A percentile compares a stretch with the other conserved stretches of the same genome.
Evolutionary conservation across 1,284 basidiomycete species (phyloP).

Genomic region (Gomphus sp.): DNA sequence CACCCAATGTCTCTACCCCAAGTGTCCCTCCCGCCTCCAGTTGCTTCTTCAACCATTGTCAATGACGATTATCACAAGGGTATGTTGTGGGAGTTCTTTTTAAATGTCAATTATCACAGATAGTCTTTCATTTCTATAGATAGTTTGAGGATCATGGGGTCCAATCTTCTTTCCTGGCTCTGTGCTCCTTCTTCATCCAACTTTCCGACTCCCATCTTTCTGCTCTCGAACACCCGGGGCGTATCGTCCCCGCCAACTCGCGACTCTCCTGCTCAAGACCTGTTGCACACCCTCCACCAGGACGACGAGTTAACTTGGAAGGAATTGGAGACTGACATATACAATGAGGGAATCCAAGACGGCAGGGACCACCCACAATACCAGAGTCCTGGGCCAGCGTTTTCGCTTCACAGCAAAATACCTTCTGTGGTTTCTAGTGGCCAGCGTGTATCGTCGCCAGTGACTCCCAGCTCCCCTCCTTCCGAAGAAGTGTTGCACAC

Average conservation of each 20-base stretch:
- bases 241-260: no score
- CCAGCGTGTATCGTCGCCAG: neutral
- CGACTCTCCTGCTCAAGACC: no score
- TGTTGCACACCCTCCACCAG: no score
- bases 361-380: no score
- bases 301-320: no score
- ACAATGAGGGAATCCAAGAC: no score
- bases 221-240: neutral
- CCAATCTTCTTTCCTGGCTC: neutral
- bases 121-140: neutral
- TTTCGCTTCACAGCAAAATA: no score
- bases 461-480: neutral
- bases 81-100: neutral
- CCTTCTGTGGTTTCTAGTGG: no score
- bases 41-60: neutral
- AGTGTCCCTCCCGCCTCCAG: neutral
- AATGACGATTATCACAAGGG: neutral
- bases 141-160: neutral
- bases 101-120: neutral
- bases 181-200: neutral
- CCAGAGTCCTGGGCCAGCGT: no score
- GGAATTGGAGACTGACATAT: no score
- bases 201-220: neutral
- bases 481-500: neutral
- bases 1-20: no score